These are phyloP conservation scores for Aspergillus vadensis DNA, from an alignment of 2,329 filamentous ascomycete species.

Conservation along the genomic window DNA sequence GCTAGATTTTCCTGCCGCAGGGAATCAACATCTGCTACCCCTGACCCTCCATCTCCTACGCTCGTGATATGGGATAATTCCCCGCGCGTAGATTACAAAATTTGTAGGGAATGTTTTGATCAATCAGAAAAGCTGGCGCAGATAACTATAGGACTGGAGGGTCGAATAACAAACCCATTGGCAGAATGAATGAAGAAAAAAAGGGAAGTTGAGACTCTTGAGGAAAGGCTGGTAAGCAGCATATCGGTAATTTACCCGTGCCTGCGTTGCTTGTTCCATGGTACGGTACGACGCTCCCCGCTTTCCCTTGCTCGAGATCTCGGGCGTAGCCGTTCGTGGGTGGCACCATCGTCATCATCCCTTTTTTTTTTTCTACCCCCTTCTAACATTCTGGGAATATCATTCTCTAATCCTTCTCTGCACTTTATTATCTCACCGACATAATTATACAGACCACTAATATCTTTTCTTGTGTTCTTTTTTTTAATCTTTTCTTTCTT, in stretches of 20 bases:
- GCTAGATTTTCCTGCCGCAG: slow-evolving; percentile 23
- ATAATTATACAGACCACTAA: no score
- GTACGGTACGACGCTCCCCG: slow-evolving; percentile 26
- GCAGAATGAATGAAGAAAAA: no score
- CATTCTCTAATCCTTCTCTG: neutral
- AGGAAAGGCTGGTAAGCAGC: slow-evolving; percentile 2
- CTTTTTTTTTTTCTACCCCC: neutral
- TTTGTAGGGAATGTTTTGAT: neutral
- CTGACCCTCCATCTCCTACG: slow-evolving; percentile 1
- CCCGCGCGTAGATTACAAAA: neutral
- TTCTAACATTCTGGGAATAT: neutral
- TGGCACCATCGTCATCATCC: slow-evolving; percentile 24
- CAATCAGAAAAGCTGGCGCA: slow-evolving; percentile 1
- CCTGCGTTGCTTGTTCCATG: slow-evolving; percentile 25
- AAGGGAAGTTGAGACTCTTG: no score
- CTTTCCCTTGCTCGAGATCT: slow-evolving; percentile 31
- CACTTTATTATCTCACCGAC: neutral
- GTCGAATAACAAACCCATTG: no score
- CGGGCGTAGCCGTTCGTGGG: slow-evolving; percentile 27
- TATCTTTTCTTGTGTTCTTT: no score
- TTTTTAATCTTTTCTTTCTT: no score
- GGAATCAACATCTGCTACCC: slow-evolving; percentile 12
- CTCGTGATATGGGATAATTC: neutral
- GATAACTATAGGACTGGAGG: neutral
- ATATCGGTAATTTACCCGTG: slow-evolving; percentile 13